Percentiles rank a stretch among this genome's conserved stretches.
Evolutionary conservation across 2,329 filamentous ascomycete species (phyloP).

Genomic region (Boeremia exigua): DNA sequence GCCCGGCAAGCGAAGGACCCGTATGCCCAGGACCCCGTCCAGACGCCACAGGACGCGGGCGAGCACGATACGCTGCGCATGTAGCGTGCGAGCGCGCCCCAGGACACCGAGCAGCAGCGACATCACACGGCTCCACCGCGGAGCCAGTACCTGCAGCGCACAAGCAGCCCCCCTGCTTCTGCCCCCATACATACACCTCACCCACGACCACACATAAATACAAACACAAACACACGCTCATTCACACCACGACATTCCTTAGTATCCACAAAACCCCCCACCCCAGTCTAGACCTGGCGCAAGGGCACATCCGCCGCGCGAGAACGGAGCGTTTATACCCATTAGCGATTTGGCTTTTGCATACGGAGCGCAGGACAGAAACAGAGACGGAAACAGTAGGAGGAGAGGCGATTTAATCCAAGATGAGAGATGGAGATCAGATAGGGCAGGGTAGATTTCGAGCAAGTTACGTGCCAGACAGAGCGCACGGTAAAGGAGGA

Average conservation of each 20-base stretch:
- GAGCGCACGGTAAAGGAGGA: too few species aligned
- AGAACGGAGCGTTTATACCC: conserved; percentile 22
- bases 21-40: conserved; percentile 1
- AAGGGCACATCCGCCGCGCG: too few species aligned
- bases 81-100: background rate
- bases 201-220: background rate
- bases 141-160: too few species aligned
- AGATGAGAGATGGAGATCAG: too few species aligned
- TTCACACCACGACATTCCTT: background rate
- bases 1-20: conserved; percentile 2
- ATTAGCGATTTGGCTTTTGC: conserved; percentile 17
- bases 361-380: background rate
- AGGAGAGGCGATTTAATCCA: background rate
- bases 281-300: too few species aligned
- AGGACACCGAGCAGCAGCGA: too few species aligned
- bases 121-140: too few species aligned
- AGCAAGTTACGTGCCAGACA: too few species aligned
- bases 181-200: too few species aligned
- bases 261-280: too few species aligned
- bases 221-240: background rate
- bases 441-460: too few species aligned
- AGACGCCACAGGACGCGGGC: conserved; percentile 1
- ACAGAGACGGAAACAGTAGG: background rate
- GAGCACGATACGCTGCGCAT: conserved; percentile 9
- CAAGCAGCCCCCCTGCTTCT: too few species aligned